A percentile compares a stretch with the other conserved stretches of the same genome.
phyloP scores from a whole-genome alignment of 805 yeast genomes.

The Pichia deserticola region DNA sequence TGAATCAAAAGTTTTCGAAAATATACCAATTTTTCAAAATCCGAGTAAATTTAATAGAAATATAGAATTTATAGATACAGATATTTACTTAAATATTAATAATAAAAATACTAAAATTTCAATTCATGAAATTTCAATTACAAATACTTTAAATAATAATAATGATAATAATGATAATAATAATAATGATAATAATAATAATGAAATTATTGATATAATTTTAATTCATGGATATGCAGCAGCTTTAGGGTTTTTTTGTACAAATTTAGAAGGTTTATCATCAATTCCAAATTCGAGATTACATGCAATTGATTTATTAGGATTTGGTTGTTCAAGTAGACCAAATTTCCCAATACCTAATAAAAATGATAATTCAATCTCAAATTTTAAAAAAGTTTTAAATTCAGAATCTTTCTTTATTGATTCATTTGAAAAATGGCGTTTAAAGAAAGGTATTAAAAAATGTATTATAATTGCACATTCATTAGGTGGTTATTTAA shows the following conservation, averaged over 20 bases:
- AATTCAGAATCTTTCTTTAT: slow-evolving; percentile 52
- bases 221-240: slow-evolving; percentile 92
- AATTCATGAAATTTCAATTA: slow-evolving; percentile 70
- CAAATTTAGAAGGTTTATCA: slow-evolving; percentile 52
- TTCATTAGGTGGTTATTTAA: slow-evolving; percentile 72
- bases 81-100: slow-evolving; percentile 30
- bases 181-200: too few species aligned
- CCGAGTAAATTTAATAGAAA: slow-evolving; percentile 25
- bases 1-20: slow-evolving; percentile 42
- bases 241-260: slow-evolving; percentile 71
- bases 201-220: slow-evolving; percentile 34
- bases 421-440: slow-evolving; percentile 59
- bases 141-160: background rate
- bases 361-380: slow-evolving; percentile 19
- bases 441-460: slow-evolving; percentile 38
- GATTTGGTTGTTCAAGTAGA: slow-evolving; percentile 63
- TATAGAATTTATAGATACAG: slow-evolving; percentile 39
- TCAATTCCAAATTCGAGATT: slow-evolving; percentile 47
- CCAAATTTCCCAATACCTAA: slow-evolving; percentile 31
- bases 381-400: slow-evolving; percentile 28
- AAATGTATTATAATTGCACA: slow-evolving; percentile 65
- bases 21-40: slow-evolving; percentile 50
- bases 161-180: background rate
- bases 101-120: too few species aligned
- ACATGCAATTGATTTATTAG: slow-evolving; percentile 65